Evolutionary conservation across 2,329 filamentous ascomycete genomes (phyloP).

Genomic region (Cladosporium colombiae): DNA sequence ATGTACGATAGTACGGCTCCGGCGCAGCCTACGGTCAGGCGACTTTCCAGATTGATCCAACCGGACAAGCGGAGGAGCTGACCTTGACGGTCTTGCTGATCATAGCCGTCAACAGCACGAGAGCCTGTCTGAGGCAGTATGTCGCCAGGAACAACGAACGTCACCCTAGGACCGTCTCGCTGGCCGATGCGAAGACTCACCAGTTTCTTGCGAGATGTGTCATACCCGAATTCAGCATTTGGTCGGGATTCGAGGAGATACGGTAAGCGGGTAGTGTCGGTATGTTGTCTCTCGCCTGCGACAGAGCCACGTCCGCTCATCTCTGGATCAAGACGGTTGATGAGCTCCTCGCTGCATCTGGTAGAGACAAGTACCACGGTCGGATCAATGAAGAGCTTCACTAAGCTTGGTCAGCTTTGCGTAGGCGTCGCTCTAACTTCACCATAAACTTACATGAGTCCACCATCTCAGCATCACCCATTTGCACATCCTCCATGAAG

Average conservation of each 20-base stretch:
- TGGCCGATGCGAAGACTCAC: slow-evolving; percentile 58
- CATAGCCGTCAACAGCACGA: slow-evolving; percentile 45
- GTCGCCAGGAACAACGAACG: slow-evolving; percentile 64
- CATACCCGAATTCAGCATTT: slow-evolving; percentile 70
- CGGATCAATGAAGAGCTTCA: slow-evolving; percentile 63
- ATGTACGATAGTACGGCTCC: slow-evolving; percentile 84
- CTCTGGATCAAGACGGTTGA: slow-evolving; percentile 49
- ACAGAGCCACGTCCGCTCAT: slow-evolving; percentile 31
- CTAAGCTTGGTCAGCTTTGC: slow-evolving; percentile 40
- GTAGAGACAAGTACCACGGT: slow-evolving; percentile 61
- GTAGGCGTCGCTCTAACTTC: not conserved
- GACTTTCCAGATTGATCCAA: slow-evolving; percentile 72
- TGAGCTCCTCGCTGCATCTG: slow-evolving; percentile 53
- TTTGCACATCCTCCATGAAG: slow-evolving; percentile 73
- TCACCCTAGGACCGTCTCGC: slow-evolving; percentile 49
- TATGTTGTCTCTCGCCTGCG: slow-evolving; percentile 27
- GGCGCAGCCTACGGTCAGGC: slow-evolving; percentile 75
- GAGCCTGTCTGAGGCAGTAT: slow-evolving; percentile 35
- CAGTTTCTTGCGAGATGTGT: slow-evolving; percentile 67
- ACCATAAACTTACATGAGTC: slow-evolving; percentile 43
- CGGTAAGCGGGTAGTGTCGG: slow-evolving; percentile 55
- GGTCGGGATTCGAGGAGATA: slow-evolving; percentile 68
- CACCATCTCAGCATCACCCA: slow-evolving; percentile 65
- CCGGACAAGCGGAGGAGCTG: slow-evolving; percentile 69
- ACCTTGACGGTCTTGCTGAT: slow-evolving; percentile 54